These are phyloP conservation scores for Grosmannia clavigera DNA, from an alignment of 2,329 filamentous ascomycete species.

Conservation along the genomic window DNA sequence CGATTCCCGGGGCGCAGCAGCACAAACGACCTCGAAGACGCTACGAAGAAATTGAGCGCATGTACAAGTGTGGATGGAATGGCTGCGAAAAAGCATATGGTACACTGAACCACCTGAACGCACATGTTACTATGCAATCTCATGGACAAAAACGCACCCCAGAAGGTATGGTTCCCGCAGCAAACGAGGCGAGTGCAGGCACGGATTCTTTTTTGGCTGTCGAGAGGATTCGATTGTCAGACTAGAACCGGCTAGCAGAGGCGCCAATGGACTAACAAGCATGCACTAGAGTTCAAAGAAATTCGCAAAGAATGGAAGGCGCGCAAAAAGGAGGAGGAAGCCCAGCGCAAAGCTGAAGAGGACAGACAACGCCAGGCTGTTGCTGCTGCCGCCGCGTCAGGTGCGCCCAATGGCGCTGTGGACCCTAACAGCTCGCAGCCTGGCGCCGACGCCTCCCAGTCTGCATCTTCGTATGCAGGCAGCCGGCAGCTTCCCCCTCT, in stretches of 20 bases:
- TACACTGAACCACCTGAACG: constrained; percentile 92
- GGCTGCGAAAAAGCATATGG: constrained; percentile 98
- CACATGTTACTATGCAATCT: constrained; percentile 97
- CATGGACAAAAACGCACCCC: constrained; percentile 90
- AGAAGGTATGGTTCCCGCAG: constrained; percentile 58
- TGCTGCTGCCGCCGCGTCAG: constrained; percentile 39
- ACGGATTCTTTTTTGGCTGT: neutral
- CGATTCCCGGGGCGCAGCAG: constrained; percentile 91
- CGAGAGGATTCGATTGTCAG: neutral
- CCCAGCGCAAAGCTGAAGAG: constrained; percentile 77
- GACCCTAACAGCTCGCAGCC: constrained; percentile 39
- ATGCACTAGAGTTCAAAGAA: constrained; percentile 86
- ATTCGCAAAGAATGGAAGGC: constrained; percentile 90
- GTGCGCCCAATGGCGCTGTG: constrained; percentile 36
- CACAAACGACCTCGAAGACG: constrained; percentile 88
- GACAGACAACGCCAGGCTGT: constrained; percentile 54
- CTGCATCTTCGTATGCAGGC: constrained; percentile 41
- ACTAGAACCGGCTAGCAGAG: neutral
- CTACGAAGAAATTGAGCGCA: constrained; percentile 97
- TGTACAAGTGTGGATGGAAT: constrained; percentile 99
- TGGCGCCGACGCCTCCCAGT: constrained; percentile 38
- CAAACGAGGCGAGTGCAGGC: too few relatives aligned
- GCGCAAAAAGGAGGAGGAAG: constrained; percentile 97
- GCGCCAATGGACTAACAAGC: neutral
- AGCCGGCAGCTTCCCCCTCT: constrained; percentile 63